Conservation (phyloP, 345 rosid genomes). For the Excoecaria agallocha region DNA sequence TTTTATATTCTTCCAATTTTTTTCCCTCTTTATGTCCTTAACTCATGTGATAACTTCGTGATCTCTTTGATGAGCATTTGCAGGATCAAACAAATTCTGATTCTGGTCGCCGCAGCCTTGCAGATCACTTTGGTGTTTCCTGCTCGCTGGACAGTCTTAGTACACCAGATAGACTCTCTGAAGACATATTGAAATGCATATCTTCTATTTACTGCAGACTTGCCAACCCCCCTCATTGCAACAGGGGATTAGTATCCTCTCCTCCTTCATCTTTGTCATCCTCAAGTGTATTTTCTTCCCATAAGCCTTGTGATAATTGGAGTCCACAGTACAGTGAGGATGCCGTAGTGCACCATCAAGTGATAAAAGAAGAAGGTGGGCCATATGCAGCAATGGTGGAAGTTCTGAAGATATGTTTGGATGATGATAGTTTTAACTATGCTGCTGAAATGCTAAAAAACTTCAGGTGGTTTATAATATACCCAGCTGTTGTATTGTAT, state of each 20-base stretch:
- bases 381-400: slow-evolving; percentile 43
- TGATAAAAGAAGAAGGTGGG: slow-evolving; percentile 47
- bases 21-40: not conserved
- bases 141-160: slow-evolving; percentile 24
- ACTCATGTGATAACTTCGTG: not conserved
- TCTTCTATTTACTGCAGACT: slow-evolving; percentile 79
- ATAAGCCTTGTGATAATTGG: slow-evolving; percentile 55
- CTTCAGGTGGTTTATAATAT: slow-evolving; percentile 51
- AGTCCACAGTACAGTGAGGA: slow-evolving; percentile 54
- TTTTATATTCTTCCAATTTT: not conserved
- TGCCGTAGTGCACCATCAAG: slow-evolving; percentile 25
- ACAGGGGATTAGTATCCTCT: slow-evolving; percentile 46
- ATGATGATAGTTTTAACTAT: slow-evolving; percentile 56
- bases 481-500: not conserved
- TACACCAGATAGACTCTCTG: slow-evolving; percentile 66
- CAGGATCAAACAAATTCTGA: slow-evolving; percentile 44
- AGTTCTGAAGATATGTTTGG: slow-evolving; percentile 52
- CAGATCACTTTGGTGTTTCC: slow-evolving; percentile 64
- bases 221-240: slow-evolving; percentile 33
- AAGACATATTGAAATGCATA: slow-evolving; percentile 74
- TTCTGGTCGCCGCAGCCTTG: slow-evolving; percentile 64
- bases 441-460: slow-evolving; percentile 60
- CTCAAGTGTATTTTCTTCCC: slow-evolving; percentile 71
- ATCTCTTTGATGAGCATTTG: slow-evolving; percentile 11
- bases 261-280: slow-evolving; percentile 71